phyloP scores from a whole-genome alignment of 148 eudicot genomes.

The Chenopodium berlandieri region DNA sequence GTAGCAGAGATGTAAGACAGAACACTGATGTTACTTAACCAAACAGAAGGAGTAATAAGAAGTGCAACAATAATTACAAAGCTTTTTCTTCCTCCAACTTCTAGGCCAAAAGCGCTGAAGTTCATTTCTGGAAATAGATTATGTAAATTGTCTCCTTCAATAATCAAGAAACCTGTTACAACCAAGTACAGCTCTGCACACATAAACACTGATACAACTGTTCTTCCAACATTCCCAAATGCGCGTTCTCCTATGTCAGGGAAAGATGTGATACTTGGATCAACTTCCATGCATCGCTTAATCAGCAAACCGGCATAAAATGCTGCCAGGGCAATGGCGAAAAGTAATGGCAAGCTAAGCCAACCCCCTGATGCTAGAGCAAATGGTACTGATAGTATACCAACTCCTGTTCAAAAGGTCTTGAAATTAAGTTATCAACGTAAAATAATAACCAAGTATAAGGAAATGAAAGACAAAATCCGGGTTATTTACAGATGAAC shows the following conservation, averaged over 20 bases:
- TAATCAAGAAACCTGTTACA: conserved; percentile 41
- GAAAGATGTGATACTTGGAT: conserved; percentile 1
- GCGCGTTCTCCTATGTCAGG: conserved; percentile 12
- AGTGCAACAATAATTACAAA: conserved; percentile 35
- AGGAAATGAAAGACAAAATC: not conserved
- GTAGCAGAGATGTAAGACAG: conserved; percentile 46
- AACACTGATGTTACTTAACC: conserved; percentile 33
- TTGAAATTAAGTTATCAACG: not conserved
- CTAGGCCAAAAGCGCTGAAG: conserved; percentile 22
- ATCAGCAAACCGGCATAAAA: not conserved
- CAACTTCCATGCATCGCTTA: conserved; percentile 7
- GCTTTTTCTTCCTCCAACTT: conserved; percentile 32
- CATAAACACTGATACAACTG: conserved; percentile 31
- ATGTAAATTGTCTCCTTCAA: conserved; percentile 48
- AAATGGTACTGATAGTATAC: conserved; percentile 8
- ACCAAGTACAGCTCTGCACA: conserved; percentile 41
- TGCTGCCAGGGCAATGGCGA: conserved; percentile 5
- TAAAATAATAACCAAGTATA: not conserved
- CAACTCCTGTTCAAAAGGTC: conserved; percentile 25
- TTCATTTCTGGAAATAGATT: conserved; percentile 29
- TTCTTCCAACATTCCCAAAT: conserved; percentile 3
- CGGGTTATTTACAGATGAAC: too few species aligned
- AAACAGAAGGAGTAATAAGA: conserved; percentile 38
- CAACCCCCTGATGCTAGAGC: conserved; percentile 15
- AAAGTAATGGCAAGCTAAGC: not conserved